These are phyloP conservation scores for Saccharomyces uvarum DNA, from an alignment of 1,139 yeast species.

Conservation along the genomic window DNA sequence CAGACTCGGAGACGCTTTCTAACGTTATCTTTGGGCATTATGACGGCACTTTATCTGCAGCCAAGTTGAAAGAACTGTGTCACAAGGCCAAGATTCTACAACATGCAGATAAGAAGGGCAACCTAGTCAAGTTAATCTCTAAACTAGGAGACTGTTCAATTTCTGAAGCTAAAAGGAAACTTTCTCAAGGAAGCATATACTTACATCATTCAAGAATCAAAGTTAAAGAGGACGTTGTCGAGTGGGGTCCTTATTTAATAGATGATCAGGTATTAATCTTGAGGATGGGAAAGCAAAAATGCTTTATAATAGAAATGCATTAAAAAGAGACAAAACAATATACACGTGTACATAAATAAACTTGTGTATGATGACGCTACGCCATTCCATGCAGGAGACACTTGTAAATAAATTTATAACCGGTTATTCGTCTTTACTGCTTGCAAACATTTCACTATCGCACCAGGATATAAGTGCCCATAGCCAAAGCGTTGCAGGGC, in stretches of 20 bases:
- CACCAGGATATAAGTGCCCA: conserved; percentile 28
- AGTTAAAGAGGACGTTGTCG: conserved; percentile 35
- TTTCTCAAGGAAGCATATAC: conserved; percentile 67
- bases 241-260: conserved; percentile 47
- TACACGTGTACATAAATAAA: conserved; percentile 4
- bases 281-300: conserved; percentile 68
- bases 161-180: conserved; percentile 54
- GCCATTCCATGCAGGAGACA: background rate
- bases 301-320: conserved; percentile 45
- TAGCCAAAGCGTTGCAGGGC: conserved; percentile 24
- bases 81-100: conserved; percentile 52
- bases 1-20: conserved; percentile 55
- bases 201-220: conserved; percentile 58
- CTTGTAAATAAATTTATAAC: conserved; percentile 1
- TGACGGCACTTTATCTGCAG: conserved; percentile 46
- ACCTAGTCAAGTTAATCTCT: conserved; percentile 30
- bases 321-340: conserved; percentile 8
- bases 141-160: conserved; percentile 39
- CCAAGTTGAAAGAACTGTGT: conserved; percentile 52
- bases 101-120: conserved; percentile 33
- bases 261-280: conserved; percentile 57
- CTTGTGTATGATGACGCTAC: conserved; percentile 3
- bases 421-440: conserved; percentile 15
- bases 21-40: conserved; percentile 52
- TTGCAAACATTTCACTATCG: conserved; percentile 25